Evolutionary conservation across 176 grass and related monocot genomes (phyloP).

Genomic region (Oryza punctata): DNA sequence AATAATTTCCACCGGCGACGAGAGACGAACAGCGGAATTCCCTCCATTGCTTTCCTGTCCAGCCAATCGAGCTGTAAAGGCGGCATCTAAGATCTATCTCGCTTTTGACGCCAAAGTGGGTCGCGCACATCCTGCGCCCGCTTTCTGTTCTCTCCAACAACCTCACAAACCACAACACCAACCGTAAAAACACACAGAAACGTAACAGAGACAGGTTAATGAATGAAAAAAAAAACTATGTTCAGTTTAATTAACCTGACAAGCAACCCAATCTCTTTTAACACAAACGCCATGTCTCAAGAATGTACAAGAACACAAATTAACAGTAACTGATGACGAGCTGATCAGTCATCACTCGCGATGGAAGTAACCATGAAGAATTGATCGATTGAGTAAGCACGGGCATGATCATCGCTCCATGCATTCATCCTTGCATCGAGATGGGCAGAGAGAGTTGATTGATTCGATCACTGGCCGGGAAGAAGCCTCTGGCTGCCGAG

Average conservation of each 20-base stretch:
- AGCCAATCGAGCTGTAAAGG: conserved; percentile 36
- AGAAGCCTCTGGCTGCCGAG: conserved; percentile 31
- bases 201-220: not conserved
- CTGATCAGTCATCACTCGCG: too few species aligned
- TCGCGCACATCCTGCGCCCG: conserved; percentile 32
- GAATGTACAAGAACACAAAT: not conserved
- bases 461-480: not conserved
- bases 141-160: conserved; percentile 17
- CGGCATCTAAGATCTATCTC: conserved; percentile 20
- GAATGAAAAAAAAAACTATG: not conserved
- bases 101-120: conserved; percentile 23
- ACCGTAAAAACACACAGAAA: not conserved
- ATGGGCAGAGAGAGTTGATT: not conserved
- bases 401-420: not conserved
- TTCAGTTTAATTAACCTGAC: not conserved
- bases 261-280: not conserved
- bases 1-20: not conserved
- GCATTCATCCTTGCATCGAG: not conserved
- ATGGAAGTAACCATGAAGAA: not conserved
- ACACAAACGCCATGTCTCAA: not conserved
- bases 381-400: not conserved
- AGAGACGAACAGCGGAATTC: not conserved
- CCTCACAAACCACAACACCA: not conserved
- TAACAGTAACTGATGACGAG: not conserved
- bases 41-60: conserved; percentile 1